These are phyloP conservation scores for Eucalyptus polybractea DNA, from an alignment of 345 rosid genomes.

Conservation along the genomic window DNA sequence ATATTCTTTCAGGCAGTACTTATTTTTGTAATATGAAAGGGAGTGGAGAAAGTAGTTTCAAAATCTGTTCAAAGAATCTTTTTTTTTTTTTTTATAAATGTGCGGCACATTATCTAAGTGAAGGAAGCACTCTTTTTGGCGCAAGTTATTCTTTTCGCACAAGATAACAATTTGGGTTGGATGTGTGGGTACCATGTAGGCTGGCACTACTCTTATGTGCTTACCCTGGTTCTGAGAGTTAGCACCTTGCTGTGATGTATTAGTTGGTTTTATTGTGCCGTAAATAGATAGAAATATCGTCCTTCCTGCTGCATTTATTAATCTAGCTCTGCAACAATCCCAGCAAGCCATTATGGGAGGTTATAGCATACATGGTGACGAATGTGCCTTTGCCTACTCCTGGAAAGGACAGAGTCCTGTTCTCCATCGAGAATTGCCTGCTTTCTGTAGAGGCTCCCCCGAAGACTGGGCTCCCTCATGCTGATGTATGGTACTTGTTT, in stretches of 20 bases:
- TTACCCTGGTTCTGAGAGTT: background rate
- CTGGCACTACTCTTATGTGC: background rate
- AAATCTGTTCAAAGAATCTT: background rate
- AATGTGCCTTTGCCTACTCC: constrained; percentile 92
- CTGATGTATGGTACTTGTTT: constrained; percentile 54
- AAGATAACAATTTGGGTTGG: background rate
- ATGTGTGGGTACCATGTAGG: background rate
- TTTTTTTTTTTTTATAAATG: background rate
- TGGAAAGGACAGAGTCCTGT: constrained; percentile 83
- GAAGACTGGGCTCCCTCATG: constrained; percentile 85
- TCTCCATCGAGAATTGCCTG: constrained; percentile 76
- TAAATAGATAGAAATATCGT: background rate
- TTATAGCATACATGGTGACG: constrained; percentile 59
- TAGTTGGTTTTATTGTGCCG: background rate
- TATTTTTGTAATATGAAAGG: background rate
- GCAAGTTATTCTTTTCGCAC: background rate
- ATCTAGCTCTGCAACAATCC: constrained; percentile 8
- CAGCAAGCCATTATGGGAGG: constrained; percentile 97
- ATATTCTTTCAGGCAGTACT: background rate
- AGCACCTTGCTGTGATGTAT: background rate
- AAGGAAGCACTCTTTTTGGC: background rate
- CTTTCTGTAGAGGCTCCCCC: constrained; percentile 93
- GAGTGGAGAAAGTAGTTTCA: background rate
- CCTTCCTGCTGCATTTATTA: background rate
- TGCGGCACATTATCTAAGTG: background rate